Base-by-base conservation (phyloP, 352 stramenopile species). In the Pythium vanterpoolii region DNA sequence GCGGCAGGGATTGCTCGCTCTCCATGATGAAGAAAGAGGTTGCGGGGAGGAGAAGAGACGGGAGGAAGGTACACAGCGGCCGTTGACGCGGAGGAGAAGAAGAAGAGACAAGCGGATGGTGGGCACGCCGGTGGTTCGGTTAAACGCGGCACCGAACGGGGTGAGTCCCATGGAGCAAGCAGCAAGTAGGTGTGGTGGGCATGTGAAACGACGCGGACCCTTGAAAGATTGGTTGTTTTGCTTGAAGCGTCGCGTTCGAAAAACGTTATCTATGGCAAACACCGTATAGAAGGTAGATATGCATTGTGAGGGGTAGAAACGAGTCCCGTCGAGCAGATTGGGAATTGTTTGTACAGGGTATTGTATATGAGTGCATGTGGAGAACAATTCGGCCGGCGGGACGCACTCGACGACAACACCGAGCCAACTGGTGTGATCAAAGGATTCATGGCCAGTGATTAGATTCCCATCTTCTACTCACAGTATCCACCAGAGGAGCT, bases 21-120 rank as follows among this genome's bases (percentile, higher is more conserved):
- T 43, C 14, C 28, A 53, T 56, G 10, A 36, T 36, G 31, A 11
- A 36, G 31, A 11, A 36, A 11, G 31, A 36, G 31, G 27, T 50
- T 9, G 24, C 26, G 23, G 26, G 26, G 44, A 36, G 44, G 26
- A 19, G 44, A 23, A 34, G 7, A n/a, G 13, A 18, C 5, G 7
- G 2, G 49, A 56, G 49, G 49, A 46, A 33, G 48, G 4, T 42
- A 42, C 34, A 13, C 40, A 43, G 39, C n/a, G 39, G 52, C 40
- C 50, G 52, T 60, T 51, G 52, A 60, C 52, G 38, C 27, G 39
- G 6, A n/a, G 47, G 28, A 18, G 46, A 53, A 42, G 34, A 16
- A 18, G 3, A 42, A 42, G 34, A 42, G 5, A n/a, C n/a, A n/a
- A n/a, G n/a, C n/a, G n/a, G n/a, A n/a, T n/a, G n/a, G n/a, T n/a